Evolutionary conservation across 2,329 filamentous ascomycete genomes (phyloP).

Genomic region (Microcyclospora tardicrescens): DNA sequence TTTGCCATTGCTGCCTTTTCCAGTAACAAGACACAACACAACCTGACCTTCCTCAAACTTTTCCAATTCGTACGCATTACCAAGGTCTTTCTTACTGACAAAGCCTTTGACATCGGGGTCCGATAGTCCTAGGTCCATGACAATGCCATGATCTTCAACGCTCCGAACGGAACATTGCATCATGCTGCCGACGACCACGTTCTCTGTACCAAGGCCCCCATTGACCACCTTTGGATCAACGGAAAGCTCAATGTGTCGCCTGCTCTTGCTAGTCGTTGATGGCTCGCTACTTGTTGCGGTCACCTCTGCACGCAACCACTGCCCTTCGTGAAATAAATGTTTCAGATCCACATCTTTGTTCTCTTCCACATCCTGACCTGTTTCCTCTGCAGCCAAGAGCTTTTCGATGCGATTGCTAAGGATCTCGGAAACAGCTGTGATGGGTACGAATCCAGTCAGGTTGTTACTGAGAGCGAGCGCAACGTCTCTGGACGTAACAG

Average conservation of each 20-base stretch:
- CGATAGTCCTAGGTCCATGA: slow-evolving; percentile 80
- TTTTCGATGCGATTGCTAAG: slow-evolving; percentile 64
- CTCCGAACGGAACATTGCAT: slow-evolving; percentile 81
- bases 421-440: slow-evolving; percentile 78
- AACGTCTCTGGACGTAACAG: slow-evolving; percentile 68
- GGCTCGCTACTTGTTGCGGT: slow-evolving; percentile 59
- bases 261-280: slow-evolving; percentile 46
- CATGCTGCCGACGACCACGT: slow-evolving; percentile 61
- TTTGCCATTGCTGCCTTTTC: slow-evolving; percentile 63
- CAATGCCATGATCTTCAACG: slow-evolving; percentile 87
- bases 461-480: slow-evolving; percentile 84
- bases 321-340: slow-evolving; percentile 65
- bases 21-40: slow-evolving; percentile 67
- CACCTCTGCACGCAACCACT: slow-evolving; percentile 78
- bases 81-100: slow-evolving; percentile 71
- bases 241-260: slow-evolving; percentile 76
- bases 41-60: slow-evolving; percentile 71
- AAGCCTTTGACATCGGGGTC: slow-evolving; percentile 63
- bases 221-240: slow-evolving; percentile 71
- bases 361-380: slow-evolving; percentile 41
- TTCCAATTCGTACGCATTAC: slow-evolving; percentile 49
- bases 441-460: slow-evolving; percentile 73
- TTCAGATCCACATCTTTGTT: slow-evolving; percentile 55
- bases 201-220: slow-evolving; percentile 55
- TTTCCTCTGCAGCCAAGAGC: slow-evolving; percentile 46